Evolutionary conservation across 768 basidiomycete genomes (phyloP).

Genomic region (Podaxis carcinomalis): DNA sequence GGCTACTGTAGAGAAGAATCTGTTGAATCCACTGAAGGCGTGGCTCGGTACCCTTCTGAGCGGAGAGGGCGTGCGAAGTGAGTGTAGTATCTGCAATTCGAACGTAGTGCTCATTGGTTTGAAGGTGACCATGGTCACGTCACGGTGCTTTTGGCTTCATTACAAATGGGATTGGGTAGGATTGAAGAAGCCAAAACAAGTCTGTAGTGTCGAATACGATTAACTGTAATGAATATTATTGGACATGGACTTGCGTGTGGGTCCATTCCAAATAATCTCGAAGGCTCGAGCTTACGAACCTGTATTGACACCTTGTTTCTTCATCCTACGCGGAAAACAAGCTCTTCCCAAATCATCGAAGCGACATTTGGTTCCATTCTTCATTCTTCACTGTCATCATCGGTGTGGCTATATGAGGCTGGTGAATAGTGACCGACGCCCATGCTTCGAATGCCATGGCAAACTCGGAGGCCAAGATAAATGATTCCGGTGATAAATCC

Average conservation of each 20-base stretch:
- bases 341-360: too few species aligned
- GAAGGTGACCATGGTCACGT: conserved; percentile 25
- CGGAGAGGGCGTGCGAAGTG: background rate
- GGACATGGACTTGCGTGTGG: background rate
- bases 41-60: conserved; percentile 31
- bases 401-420: too few species aligned
- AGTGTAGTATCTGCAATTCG: background rate
- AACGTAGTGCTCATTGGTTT: background rate
- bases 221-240: background rate
- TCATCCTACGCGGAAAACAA: too few species aligned
- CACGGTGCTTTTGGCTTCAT: conserved; percentile 36
- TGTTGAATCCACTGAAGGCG: conserved; percentile 41
- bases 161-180: conserved; percentile 46
- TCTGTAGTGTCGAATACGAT: background rate
- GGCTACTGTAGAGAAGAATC: conserved; percentile 36
- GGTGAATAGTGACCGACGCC: too few species aligned
- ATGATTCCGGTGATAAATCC: too few species aligned
- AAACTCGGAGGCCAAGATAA: too few species aligned
- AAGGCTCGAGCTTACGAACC: background rate
- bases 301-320: too few species aligned
- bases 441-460: too few species aligned
- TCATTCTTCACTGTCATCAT: too few species aligned
- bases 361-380: too few species aligned
- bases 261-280: background rate
- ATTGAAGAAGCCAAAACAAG: conserved; percentile 32